phyloP scores from a whole-genome alignment of 805 yeast genomes.

The Candida ipomoeae region DNA sequence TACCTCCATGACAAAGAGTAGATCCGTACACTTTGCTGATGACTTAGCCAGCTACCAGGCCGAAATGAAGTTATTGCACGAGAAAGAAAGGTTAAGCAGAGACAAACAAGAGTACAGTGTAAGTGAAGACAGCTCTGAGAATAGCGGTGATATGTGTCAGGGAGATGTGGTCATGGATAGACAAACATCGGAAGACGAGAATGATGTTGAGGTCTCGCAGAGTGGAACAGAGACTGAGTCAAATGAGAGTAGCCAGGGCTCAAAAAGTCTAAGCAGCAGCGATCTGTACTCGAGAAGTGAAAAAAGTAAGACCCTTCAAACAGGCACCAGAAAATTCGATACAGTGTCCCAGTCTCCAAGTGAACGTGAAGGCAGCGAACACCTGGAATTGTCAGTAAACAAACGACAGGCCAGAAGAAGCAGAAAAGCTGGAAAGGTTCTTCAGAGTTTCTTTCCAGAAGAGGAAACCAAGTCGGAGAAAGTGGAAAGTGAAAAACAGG shows the following conservation, averaged over 20 bases:
- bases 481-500: background rate
- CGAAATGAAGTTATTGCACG: background rate
- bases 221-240: background rate
- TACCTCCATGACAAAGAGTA: conserved; percentile 10
- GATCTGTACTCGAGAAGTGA: background rate
- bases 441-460: conserved; percentile 1
- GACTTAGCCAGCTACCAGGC: conserved; percentile 12
- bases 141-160: background rate
- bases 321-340: background rate
- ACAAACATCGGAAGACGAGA: background rate
- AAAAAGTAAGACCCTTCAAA: background rate
- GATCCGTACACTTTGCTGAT: conserved; percentile 18
- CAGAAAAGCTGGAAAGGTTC: background rate
- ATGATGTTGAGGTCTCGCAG: background rate
- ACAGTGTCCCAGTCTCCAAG: background rate
- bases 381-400: background rate
- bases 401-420: background rate
- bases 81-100: background rate
- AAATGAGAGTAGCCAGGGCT: background rate
- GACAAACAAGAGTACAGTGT: background rate
- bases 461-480: background rate
- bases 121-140: background rate
- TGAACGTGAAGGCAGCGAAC: background rate
- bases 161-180: background rate
- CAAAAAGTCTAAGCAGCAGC: background rate